Evolutionary conservation across 345 rosid genomes (phyloP).

Genomic region (Combretum micranthum): DNA sequence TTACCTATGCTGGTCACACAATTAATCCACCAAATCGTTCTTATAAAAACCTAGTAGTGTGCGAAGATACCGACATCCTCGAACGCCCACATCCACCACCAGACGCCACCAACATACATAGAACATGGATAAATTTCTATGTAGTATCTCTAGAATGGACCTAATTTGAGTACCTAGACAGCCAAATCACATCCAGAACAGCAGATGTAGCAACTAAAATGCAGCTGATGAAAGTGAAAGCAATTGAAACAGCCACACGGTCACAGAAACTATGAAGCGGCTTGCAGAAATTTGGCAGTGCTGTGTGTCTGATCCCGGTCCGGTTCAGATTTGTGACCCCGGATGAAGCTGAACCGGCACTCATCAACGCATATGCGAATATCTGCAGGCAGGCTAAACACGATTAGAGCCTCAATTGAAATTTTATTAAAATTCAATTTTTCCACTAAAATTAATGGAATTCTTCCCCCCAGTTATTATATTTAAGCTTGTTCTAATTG

Average conservation of each 20-base stretch:
- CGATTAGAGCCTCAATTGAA: neutral
- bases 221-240: conserved; percentile 56
- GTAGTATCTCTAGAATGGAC: too few relatives aligned
- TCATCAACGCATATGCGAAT: conserved; percentile 52
- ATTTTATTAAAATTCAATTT: too few relatives aligned
- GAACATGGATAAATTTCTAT: too few relatives aligned
- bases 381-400: conserved; percentile 26
- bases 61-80: too few relatives aligned
- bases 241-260: conserved; percentile 60
- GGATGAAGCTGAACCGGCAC: conserved; percentile 77
- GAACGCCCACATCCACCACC: too few relatives aligned
- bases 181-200: conserved; percentile 52
- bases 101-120: too few relatives aligned
- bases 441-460: too few relatives aligned
- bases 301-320: conserved; percentile 63
- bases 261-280: conserved; percentile 60
- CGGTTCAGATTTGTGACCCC: conserved; percentile 78
- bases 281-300: conserved; percentile 83
- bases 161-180: conserved; percentile 19
- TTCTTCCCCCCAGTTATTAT: too few relatives aligned
- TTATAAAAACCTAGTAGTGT: too few relatives aligned
- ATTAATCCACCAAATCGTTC: too few relatives aligned
- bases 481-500: too few relatives aligned
- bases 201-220: conserved; percentile 48
- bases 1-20: too few relatives aligned